Evolutionary conservation across 1,139 yeast species (phyloP).

Genomic region (Debaryomyces robertsiae): DNA sequence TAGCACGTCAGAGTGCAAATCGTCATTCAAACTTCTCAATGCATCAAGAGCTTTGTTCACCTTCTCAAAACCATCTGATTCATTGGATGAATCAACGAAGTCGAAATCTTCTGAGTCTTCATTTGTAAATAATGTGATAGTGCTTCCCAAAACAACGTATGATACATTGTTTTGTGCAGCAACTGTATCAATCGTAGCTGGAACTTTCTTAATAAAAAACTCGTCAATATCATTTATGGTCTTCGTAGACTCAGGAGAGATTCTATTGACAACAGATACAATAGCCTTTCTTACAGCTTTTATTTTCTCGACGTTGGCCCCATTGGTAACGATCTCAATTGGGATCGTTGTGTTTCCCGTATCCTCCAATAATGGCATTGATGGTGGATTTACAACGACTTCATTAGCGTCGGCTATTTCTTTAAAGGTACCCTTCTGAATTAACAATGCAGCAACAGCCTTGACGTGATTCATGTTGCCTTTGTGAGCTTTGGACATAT

Average conservation of each 20-base stretch:
- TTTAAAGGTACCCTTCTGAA: constrained; percentile 50
- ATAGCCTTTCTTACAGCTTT: constrained; percentile 61
- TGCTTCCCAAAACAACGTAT: constrained; percentile 54
- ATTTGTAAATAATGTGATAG: constrained; percentile 43
- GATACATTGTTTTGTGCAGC: constrained; percentile 54
- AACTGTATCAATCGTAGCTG: constrained; percentile 44
- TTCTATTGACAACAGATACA: constrained; percentile 70
- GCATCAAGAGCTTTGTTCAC: constrained; percentile 54
- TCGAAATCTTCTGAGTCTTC: constrained; percentile 33
- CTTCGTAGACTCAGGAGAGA: constrained; percentile 67
- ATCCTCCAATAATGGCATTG: constrained; percentile 30
- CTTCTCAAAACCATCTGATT: constrained; percentile 38
- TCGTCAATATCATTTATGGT: constrained; percentile 68
- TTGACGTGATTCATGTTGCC: constrained; percentile 76
- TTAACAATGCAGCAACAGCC: constrained; percentile 68
- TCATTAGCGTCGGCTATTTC: constrained; percentile 47
- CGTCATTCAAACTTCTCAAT: constrained; percentile 61
- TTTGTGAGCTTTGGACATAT: constrained; percentile 86
- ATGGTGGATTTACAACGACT: constrained; percentile 61
- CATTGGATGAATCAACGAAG: constrained; percentile 27
- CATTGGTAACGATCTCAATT: constrained; percentile 43
- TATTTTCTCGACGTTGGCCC: constrained; percentile 34
- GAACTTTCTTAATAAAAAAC: constrained; percentile 60
- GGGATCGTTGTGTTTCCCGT: constrained; percentile 32
- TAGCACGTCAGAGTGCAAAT: constrained; percentile 55